Conservation (phyloP, 139 green algal species). For the Chlamydomonas sp. region DNA sequence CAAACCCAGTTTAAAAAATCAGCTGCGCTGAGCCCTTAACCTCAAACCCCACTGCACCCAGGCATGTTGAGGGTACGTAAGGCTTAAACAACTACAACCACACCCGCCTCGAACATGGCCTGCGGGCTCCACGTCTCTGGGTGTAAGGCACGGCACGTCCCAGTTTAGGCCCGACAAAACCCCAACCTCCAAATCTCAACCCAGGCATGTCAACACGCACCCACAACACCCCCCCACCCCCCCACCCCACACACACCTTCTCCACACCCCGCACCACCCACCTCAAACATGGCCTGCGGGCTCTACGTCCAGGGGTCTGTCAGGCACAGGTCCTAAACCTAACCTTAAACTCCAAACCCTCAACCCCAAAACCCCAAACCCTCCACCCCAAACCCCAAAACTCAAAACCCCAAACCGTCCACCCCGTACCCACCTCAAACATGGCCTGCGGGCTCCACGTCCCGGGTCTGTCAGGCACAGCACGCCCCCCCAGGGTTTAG, state of each 20-base stretch:
- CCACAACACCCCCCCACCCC: background rate
- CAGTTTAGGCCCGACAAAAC: too few relatives aligned
- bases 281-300: conserved; percentile 76
- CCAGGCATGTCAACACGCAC: too few relatives aligned
- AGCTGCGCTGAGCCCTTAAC: too few relatives aligned
- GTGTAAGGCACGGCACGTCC: background rate
- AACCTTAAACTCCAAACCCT: too few relatives aligned
- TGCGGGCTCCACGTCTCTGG: background rate
- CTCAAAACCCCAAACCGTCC: background rate
- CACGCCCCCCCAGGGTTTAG: conserved; percentile 96
- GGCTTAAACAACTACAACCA: too few relatives aligned
- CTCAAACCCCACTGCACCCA: too few relatives aligned
- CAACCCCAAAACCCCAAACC: too few relatives aligned
- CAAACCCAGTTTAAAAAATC: too few relatives aligned
- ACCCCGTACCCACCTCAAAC: conserved; percentile 41
- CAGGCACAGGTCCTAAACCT: conserved; percentile 67
- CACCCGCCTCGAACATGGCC: background rate
- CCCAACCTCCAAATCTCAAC: too few relatives aligned
- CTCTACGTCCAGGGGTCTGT: conserved; percentile 83
- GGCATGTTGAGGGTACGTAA: too few relatives aligned
- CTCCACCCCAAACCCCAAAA: background rate
- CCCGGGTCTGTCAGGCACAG: conserved; percentile 84
- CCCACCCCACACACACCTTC: conserved; percentile 1
- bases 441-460: conserved; percentile 83
- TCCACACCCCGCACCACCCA: background rate